These are phyloP conservation scores for Gossypium gossypioides DNA, from an alignment of 441 rosid species.

Conservation along the genomic window DNA sequence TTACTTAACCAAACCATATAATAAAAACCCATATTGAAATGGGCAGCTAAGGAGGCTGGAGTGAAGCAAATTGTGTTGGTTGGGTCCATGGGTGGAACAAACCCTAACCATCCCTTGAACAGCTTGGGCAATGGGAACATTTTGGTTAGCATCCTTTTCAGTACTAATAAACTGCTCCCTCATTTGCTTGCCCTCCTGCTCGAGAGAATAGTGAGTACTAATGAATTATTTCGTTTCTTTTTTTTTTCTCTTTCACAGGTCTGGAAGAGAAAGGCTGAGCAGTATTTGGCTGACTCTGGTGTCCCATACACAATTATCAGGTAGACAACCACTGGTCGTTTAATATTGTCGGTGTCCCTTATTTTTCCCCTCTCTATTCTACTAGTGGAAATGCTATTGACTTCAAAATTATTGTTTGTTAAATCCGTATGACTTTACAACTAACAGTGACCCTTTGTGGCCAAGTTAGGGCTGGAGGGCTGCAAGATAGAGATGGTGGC, in stretches of 20 bases:
- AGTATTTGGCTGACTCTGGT: slow-evolving; percentile 87
- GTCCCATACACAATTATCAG: slow-evolving; percentile 89
- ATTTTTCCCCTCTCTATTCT: background rate
- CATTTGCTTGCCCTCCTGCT: background rate
- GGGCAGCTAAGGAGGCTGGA: slow-evolving; percentile 81
- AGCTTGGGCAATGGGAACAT: slow-evolving; percentile 86
- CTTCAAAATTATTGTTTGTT: background rate
- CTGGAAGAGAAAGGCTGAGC: slow-evolving; percentile 99
- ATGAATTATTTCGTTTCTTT: background rate
- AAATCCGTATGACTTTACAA: slow-evolving; percentile 3
- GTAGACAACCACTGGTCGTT: slow-evolving; percentile 17
- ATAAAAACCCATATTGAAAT: slow-evolving; percentile 2
- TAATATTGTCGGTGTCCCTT: background rate
- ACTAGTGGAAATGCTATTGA: background rate
- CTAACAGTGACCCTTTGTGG: slow-evolving; percentile 13
- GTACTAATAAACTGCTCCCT: background rate
- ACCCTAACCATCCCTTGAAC: slow-evolving; percentile 74
- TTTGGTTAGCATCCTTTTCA: slow-evolving; percentile 42
- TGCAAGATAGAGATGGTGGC: slow-evolving; percentile 83
- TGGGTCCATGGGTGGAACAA: slow-evolving; percentile 96
- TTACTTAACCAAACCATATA: slow-evolving; percentile 14
- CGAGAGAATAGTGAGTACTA: background rate
- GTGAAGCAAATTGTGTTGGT: slow-evolving; percentile 89
- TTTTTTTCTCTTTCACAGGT: slow-evolving; percentile 30
- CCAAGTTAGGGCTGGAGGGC: slow-evolving; percentile 81